Evolutionary conservation across 208 protist species (phyloP), one percentile per base, ranked within the genome.

Genomic region (Leishmania braziliensis): DNA sequence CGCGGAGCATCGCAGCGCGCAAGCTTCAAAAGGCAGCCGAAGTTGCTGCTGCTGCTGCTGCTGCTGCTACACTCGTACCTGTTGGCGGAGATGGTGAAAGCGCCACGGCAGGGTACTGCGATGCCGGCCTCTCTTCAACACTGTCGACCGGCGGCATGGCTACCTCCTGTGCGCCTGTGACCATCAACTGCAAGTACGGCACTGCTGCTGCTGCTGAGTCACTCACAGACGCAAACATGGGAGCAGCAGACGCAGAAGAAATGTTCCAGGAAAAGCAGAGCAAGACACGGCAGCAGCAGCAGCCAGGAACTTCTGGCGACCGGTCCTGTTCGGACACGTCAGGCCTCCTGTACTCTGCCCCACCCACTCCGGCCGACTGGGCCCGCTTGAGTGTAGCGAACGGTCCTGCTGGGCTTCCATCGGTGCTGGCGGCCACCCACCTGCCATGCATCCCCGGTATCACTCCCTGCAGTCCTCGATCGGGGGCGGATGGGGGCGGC

Each of bases 1-100:
- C 82, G 14, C 82, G 81, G 56, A 53, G 62, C 58, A 74, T 78
- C 0, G 76, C 81, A 33, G 81, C 71, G 18, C 71, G 73, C 29
- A 81, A 82, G 73, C 73, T 78, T 18, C 53, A 63, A 39, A 77
- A 77, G 23, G 39, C 33, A 54, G 71, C n/a, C 3, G 71, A 36
- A 33, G 50, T 16, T 60, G 48, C 71, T 2, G 74, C 74, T 39
- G 56, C 54, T 20, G 70, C 70, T 14, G 70, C 48, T 26, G 1
- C 9, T 5, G 50, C 50, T 18, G 53, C 53, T 53, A 26, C 16
- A 46, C 16, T 48, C 10, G 53, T 29, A 77, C 48, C 46, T 39
- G 51, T 62, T 39, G 23, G 72, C 0, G 72, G 5, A 9, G 51
- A 26, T 46, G 51, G 26, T 6, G 51, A 58, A 23, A 18, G 51